Evolutionary conservation across 1,139 yeast genomes (phyloP), one percentile per base, ranked within the genome.

Genomic region (Pichia cactophila): DNA sequence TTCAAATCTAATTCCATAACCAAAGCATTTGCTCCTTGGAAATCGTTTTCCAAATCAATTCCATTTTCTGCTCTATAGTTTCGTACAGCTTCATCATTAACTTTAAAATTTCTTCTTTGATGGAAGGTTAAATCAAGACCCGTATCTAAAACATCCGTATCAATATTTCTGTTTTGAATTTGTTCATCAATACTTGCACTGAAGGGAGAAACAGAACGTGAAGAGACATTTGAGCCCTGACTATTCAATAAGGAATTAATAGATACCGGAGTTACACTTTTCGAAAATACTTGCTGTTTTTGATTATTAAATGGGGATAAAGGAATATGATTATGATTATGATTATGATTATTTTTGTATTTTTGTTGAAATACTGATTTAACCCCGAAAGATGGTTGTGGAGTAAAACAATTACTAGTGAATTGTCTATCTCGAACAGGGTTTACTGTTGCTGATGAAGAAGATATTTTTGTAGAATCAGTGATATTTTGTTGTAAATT

Each of bases 1-100:
- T 83, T 83, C 60, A 88, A 69, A 60, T 85, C 92, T 51, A 92
- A 69, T 65, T 92, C 98, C 70, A 92, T 69, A 1, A 92, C 83
- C n/a, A 83, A 79, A n/a, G 89, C 83, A 5, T 88, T 88, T 57
- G 83, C 84, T 54, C 78, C 76, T 31, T 48, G 44, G 38, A 33
- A 23, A 12, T 38, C 14, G 28, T 39, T 40, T 41, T 39, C 41
- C 43, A 33, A 46, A 42, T 31, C 36, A 29, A 28, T 35, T 8
- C 29, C 37, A 33, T 26, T 23, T 23, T 33, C 37, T 7, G 14
- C n/a, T 12, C 23, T 17, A 38, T 38, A 20, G 10, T 6, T 38
- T 38, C 41, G 17, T 10, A n/a, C 41, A 20, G 41, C 41, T 16
- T 35, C 38, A 38, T 28, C 41, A 38, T 38, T 38, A 4, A 38